Evolutionary conservation across 1,284 basidiomycete genomes (phyloP).

Genomic region (Acaromyces ingoldii): DNA sequence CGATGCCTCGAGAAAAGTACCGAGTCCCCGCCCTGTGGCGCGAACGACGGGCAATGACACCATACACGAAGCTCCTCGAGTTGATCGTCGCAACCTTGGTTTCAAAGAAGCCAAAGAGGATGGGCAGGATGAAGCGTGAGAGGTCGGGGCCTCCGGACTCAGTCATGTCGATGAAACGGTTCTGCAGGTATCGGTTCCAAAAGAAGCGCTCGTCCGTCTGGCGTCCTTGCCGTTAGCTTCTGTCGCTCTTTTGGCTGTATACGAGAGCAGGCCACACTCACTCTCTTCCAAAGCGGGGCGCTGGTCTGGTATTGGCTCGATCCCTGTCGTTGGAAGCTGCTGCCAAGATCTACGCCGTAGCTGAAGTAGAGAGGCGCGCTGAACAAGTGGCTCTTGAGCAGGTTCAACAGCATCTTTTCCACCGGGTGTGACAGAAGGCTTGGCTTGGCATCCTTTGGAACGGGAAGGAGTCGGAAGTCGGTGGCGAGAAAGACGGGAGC

Average conservation of each 20-base stretch:
- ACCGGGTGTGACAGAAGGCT: conserved; percentile 67
- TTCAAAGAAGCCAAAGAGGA: conserved; percentile 63
- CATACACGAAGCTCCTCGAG: conserved; percentile 73
- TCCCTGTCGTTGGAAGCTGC: conserved; percentile 79
- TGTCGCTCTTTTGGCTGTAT: neutral
- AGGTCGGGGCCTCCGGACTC: conserved; percentile 58
- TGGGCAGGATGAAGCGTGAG: conserved; percentile 76
- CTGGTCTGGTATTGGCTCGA: conserved; percentile 54
- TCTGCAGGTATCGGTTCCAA: conserved; percentile 76
- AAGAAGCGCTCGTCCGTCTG: conserved; percentile 89
- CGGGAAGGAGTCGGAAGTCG: conserved; percentile 84
- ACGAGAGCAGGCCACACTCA: conserved; percentile 54
- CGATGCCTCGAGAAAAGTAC: conserved; percentile 92
- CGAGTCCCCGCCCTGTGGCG: conserved; percentile 91
- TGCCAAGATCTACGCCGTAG: conserved; percentile 85
- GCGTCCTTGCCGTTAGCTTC: conserved; percentile 1
- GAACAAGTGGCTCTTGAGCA: conserved; percentile 79
- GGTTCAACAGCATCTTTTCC: conserved; percentile 77
- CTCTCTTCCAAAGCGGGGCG: conserved; percentile 61
- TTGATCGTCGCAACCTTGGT: conserved; percentile 73
- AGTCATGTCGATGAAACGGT: conserved; percentile 27
- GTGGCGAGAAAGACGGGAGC: conserved; percentile 83
- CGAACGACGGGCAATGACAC: conserved; percentile 85
- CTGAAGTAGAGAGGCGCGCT: conserved; percentile 81
- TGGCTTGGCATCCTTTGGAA: conserved; percentile 64